These are phyloP conservation scores for Linnemannia exigua DNA, from an alignment of 192 early-diverging fungal genomes.

Conservation along the genomic window DNA sequence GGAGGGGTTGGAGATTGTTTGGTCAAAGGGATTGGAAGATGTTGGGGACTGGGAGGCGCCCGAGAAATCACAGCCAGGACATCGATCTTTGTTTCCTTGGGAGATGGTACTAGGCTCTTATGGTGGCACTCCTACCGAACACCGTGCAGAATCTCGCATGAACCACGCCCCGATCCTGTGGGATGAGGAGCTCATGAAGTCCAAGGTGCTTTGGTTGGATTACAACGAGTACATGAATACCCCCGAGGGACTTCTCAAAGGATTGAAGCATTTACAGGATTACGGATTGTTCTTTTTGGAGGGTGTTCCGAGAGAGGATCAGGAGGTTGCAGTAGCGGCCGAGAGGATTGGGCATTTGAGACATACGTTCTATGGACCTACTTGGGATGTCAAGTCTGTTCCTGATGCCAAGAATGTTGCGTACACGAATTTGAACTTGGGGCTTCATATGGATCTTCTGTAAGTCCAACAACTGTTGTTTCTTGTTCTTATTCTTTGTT, in stretches of 20 bases:
- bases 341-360: constrained; percentile 76
- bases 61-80: constrained; percentile 36
- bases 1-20: constrained; percentile 58
- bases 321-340: constrained; percentile 70
- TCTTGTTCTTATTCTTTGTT: constrained; percentile 3
- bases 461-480: too few species aligned
- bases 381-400: constrained; percentile 84
- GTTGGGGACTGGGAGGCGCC: constrained; percentile 48
- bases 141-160: constrained; percentile 24
- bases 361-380: constrained; percentile 83
- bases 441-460: constrained; percentile 92
- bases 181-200: constrained; percentile 54
- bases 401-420: constrained; percentile 87
- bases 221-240: constrained; percentile 73
- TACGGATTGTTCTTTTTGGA: constrained; percentile 79
- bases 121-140: constrained; percentile 32
- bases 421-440: constrained; percentile 83
- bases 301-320: constrained; percentile 71
- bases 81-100: constrained; percentile 37
- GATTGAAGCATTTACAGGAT: constrained; percentile 70
- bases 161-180: constrained; percentile 57
- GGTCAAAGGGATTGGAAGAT: constrained; percentile 63
- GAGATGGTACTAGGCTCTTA: constrained; percentile 52
- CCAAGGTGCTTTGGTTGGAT: constrained; percentile 62
- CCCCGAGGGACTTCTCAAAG: constrained; percentile 63